These are phyloP conservation scores for Leucoagaricus sp. DNA, from an alignment of 1,284 basidiomycete genomes.

Conservation along the genomic window DNA sequence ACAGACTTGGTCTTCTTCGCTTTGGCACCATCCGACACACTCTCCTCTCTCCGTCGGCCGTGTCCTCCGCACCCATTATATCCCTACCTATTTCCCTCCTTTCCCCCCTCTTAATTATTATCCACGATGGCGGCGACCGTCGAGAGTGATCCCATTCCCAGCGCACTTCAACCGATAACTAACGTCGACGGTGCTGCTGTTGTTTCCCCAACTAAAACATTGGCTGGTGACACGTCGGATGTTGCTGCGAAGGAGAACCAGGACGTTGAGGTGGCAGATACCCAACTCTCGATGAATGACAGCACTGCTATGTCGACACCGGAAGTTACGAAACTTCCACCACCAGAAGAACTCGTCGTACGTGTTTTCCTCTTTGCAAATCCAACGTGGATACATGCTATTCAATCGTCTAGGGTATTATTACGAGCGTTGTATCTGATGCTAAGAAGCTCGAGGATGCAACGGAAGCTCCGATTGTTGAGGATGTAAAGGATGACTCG, in stretches of 20 bases:
- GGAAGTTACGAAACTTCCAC: constrained; percentile 1
- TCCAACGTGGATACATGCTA: background rate
- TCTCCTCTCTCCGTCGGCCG: background rate
- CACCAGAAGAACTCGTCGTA: constrained; percentile 6
- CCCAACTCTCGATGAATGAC: background rate
- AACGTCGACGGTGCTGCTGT: constrained; percentile 2
- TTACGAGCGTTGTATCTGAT: background rate
- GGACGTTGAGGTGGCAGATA: background rate
- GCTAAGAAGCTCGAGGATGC: constrained; percentile 2
- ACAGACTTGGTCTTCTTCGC: constrained; percentile 2
- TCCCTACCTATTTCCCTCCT: constrained; percentile 3
- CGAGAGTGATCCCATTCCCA: constrained; percentile 8
- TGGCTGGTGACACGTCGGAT: constrained; percentile 1
- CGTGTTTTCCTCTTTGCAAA: background rate
- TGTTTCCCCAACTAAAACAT: background rate
- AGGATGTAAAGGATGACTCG: background rate
- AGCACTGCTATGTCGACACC: background rate
- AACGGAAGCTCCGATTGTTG: background rate
- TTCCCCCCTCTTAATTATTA: constrained; percentile 6
- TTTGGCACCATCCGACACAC: background rate
- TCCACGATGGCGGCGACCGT: constrained; percentile 5
- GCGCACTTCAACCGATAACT: constrained; percentile 10
- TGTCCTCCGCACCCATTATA: background rate
- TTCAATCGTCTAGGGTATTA: background rate
- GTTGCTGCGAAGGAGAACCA: constrained; percentile 4